Evolutionary conservation across 2,329 filamentous ascomycete species (phyloP).

Genomic region (Fusarium sulawesiense): DNA sequence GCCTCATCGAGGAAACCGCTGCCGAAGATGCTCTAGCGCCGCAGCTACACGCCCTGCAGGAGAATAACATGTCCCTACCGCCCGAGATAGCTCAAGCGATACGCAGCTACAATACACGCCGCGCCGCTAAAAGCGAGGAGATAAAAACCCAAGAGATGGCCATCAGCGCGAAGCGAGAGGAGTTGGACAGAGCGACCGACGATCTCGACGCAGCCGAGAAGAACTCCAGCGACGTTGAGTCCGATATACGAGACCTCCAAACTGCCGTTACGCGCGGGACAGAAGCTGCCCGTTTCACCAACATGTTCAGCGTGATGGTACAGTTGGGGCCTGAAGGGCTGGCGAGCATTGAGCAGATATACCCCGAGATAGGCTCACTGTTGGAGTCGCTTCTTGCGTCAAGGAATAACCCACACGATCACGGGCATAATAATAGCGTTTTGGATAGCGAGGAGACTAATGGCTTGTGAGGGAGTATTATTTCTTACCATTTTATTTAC

Average conservation of each 20-base stretch:
- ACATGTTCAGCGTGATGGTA: slow-evolving; percentile 46
- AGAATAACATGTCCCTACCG: slow-evolving; percentile 44
- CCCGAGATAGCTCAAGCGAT: slow-evolving; percentile 46
- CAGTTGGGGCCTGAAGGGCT: slow-evolving; percentile 44
- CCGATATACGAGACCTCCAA: slow-evolving; percentile 43
- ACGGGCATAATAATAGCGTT: slow-evolving; percentile 29
- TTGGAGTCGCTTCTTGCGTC: slow-evolving; percentile 42
- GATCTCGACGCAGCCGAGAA: slow-evolving; percentile 39
- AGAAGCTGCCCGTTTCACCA: slow-evolving; percentile 42
- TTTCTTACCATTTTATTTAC: background rate
- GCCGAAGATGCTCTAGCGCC: slow-evolving; percentile 43
- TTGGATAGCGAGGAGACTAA: slow-evolving; percentile 30
- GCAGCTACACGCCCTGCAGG: slow-evolving; percentile 44
- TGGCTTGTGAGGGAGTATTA: slow-evolving; percentile 19
- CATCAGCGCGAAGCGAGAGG: slow-evolving; percentile 36
- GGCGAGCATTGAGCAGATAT: slow-evolving; percentile 46
- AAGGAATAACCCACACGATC: slow-evolving; percentile 31
- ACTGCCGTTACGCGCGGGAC: slow-evolving; percentile 38
- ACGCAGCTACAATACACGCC: slow-evolving; percentile 41
- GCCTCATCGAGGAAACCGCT: slow-evolving; percentile 42
- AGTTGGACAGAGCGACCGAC: slow-evolving; percentile 31
- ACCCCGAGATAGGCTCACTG: slow-evolving; percentile 46
- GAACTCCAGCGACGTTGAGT: slow-evolving; percentile 33
- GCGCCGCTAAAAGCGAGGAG: slow-evolving; percentile 44
- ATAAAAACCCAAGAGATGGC: slow-evolving; percentile 42